Percentiles rank a stretch among this genome's conserved stretches.
Conservation (phyloP, 2,329 filamentous ascomycete genomes). For the Penicillium oxalicum region DNA sequence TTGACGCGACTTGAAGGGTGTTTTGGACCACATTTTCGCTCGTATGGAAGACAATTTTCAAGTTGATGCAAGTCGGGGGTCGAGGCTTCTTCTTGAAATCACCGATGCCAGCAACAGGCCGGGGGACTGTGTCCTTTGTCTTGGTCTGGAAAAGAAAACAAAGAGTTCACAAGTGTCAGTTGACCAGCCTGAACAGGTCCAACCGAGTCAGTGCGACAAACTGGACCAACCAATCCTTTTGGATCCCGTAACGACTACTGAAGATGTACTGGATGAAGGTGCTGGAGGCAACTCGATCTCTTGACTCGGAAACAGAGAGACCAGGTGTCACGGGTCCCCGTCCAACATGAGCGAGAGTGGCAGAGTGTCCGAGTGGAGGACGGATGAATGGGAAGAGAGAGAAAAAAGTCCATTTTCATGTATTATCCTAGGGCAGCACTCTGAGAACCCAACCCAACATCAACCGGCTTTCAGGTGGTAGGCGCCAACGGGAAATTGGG, state of each 20-base stretch:
- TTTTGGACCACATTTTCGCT: conserved; percentile 52
- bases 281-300: no score
- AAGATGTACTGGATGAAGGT: background rate
- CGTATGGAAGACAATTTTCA: conserved; percentile 4
- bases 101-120: background rate
- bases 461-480: conserved; percentile 4
- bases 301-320: no score
- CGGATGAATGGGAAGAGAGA: no score
- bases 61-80: background rate
- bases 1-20: conserved; percentile 41
- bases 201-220: background rate
- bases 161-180: background rate
- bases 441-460: conserved; percentile 8
- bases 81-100: background rate
- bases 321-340: background rate
- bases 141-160: background rate
- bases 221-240: background rate
- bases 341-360: background rate
- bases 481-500: conserved; percentile 16
- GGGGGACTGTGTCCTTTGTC: background rate
- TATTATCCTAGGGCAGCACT: no score
- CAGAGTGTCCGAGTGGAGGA: no score
- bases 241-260: background rate
- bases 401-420: no score
- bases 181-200: background rate